Evolutionary conservation across 2,329 filamentous ascomycete species (phyloP).

Genomic region (Fonsecaea pugnacius): DNA sequence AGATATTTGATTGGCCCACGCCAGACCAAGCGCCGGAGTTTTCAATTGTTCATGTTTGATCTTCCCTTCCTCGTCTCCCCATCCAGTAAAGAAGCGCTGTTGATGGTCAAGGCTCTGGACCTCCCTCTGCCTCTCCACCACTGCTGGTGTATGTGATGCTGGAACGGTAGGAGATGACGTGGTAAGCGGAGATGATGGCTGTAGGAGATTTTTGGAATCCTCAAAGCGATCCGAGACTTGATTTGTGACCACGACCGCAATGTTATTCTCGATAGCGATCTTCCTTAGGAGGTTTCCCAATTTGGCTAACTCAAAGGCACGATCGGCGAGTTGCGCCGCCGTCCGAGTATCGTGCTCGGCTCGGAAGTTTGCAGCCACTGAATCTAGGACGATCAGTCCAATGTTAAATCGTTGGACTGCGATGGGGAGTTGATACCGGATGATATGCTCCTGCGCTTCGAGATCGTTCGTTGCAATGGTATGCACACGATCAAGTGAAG

Average conservation of each 20-base stretch:
- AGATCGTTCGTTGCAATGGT: slow-evolving; percentile 85
- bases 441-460: slow-evolving; percentile 92
- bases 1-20: slow-evolving; percentile 89
- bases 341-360: slow-evolving; percentile 66
- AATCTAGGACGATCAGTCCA: slow-evolving; percentile 85
- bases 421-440: slow-evolving; percentile 89
- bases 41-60: slow-evolving; percentile 58
- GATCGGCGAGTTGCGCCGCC: slow-evolving; percentile 66
- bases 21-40: slow-evolving; percentile 82
- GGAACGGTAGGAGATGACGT: slow-evolving; percentile 29
- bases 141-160: slow-evolving; percentile 1
- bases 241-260: slow-evolving; percentile 90
- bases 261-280: slow-evolving; percentile 72
- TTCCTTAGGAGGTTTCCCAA: slow-evolving; percentile 74
- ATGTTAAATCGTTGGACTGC: slow-evolving; percentile 75
- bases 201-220: slow-evolving; percentile 23
- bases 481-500: slow-evolving; percentile 76
- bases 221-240: slow-evolving; percentile 90
- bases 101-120: slow-evolving; percentile 82
- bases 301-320: slow-evolving; percentile 75
- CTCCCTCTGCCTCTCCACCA: slow-evolving; percentile 43
- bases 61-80: slow-evolving; percentile 69
- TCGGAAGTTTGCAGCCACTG: slow-evolving; percentile 92
- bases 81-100: slow-evolving; percentile 92
- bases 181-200: slow-evolving; percentile 20